phyloP scores from a whole-genome alignment of 208 protist genomes.

The Wallacemonas sp. region DNA sequence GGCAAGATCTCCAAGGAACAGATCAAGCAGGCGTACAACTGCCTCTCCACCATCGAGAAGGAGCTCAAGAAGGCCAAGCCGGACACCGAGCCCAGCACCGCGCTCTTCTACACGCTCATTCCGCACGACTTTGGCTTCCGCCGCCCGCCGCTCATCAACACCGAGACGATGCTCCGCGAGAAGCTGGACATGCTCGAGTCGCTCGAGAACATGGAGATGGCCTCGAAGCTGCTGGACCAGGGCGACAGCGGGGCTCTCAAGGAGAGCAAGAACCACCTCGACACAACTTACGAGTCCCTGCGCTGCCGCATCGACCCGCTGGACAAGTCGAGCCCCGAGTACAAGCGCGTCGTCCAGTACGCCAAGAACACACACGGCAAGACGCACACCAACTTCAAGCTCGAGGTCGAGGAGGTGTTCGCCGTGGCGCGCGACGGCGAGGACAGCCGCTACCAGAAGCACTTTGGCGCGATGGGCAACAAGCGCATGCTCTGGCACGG shows the following conservation, averaged over 20 bases:
- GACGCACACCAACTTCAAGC: conserved; percentile 56
- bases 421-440: conserved; percentile 65
- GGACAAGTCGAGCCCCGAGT: conserved; percentile 27
- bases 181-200: conserved; percentile 86
- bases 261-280: conserved; percentile 48
- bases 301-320: conserved; percentile 52
- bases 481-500: conserved; percentile 92
- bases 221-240: conserved; percentile 50
- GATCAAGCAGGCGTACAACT: conserved; percentile 54
- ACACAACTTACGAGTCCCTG: conserved; percentile 57
- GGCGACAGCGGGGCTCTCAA: conserved; percentile 7
- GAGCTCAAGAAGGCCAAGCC: conserved; percentile 57
- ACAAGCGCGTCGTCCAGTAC: conserved; percentile 64
- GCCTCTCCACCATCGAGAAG: conserved; percentile 56
- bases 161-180: conserved; percentile 46
- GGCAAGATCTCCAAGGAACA: conserved; percentile 83
- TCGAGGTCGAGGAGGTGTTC: conserved; percentile 75
- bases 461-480: conserved; percentile 42
- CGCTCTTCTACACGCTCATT: conserved; percentile 83
- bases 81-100: conserved; percentile 42
- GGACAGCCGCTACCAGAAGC: conserved; percentile 36
- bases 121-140: conserved; percentile 76
- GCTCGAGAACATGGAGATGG: conserved; percentile 81
- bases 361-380: conserved; percentile 69
- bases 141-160: conserved; percentile 60